phyloP scores from a whole-genome alignment of 129 eudicot genomes.

The Tanacetum coccineum region DNA sequence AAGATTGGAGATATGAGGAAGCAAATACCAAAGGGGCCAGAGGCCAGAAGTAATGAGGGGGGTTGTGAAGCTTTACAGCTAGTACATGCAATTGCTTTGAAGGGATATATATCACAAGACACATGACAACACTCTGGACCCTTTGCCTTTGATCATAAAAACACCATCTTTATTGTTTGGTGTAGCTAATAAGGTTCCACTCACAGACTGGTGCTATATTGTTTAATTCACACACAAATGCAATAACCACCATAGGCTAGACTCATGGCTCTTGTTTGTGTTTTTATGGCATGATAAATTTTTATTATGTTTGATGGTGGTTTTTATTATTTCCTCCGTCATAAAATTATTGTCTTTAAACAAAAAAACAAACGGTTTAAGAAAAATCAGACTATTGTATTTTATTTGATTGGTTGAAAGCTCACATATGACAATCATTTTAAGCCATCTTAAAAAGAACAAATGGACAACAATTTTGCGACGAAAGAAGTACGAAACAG shows the following conservation, averaged over 20 bases:
- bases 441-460: too few relatives aligned
- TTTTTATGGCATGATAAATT: too few relatives aligned
- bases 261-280: too few relatives aligned
- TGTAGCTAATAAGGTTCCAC: constrained; percentile 28
- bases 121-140: constrained; percentile 28
- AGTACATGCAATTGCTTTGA: constrained; percentile 45
- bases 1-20: constrained; percentile 5
- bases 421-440: too few relatives aligned
- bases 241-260: not conserved
- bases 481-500: too few relatives aligned
- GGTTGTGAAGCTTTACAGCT: constrained; percentile 49
- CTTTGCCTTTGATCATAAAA: constrained; percentile 26
- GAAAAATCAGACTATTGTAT: too few relatives aligned
- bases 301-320: too few relatives aligned
- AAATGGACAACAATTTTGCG: too few relatives aligned
- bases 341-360: too few relatives aligned
- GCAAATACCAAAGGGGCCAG: constrained; percentile 27
- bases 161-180: constrained; percentile 11
- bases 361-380: too few relatives aligned
- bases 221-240: constrained; percentile 11
- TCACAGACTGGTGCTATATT: not conserved
- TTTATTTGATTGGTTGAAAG: too few relatives aligned
- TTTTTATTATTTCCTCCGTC: too few relatives aligned
- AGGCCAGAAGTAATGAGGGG: constrained; percentile 21
- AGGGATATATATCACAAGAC: constrained; percentile 36